These are phyloP conservation scores for Senna tora DNA, from an alignment of 306 rosid species.

Conservation along the genomic window DNA sequence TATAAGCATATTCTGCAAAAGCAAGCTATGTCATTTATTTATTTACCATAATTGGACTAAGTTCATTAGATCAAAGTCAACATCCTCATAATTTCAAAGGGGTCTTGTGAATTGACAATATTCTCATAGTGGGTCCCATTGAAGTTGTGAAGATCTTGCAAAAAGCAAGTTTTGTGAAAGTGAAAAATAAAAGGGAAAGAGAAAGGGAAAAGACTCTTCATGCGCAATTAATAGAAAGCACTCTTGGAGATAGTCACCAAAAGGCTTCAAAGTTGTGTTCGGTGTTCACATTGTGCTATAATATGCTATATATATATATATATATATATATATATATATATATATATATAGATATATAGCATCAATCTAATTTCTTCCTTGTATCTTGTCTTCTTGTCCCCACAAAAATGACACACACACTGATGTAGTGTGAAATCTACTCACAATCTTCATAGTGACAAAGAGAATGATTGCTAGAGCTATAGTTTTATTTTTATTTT, in stretches of 20 bases:
- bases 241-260: slow-evolving; percentile 28
- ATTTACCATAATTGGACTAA: neutral
- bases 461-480: neutral
- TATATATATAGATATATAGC: neutral
- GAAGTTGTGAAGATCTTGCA: slow-evolving; percentile 39
- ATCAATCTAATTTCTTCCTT: neutral
- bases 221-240: slow-evolving; percentile 39
- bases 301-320: too few species aligned
- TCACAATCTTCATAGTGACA: neutral
- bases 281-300: slow-evolving; percentile 21
- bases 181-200: slow-evolving; percentile 10
- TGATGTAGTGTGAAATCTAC: neutral
- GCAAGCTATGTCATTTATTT: neutral
- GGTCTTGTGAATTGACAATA: slow-evolving; percentile 38
- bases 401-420: neutral
- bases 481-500: too few species aligned
- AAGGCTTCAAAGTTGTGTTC: neutral
- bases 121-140: slow-evolving; percentile 35
- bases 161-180: slow-evolving; percentile 35
- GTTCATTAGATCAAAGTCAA: slow-evolving; percentile 44
- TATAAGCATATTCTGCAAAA: slow-evolving; percentile 85
- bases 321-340: neutral
- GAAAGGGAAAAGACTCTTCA: slow-evolving; percentile 32
- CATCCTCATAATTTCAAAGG: slow-evolving; percentile 47
- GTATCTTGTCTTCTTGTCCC: neutral